Percentiles rank a stretch among this genome's conserved stretches.
phyloP scores from a whole-genome alignment of 164 flowering plant genomes.

The Berberis thunbergii region DNA sequence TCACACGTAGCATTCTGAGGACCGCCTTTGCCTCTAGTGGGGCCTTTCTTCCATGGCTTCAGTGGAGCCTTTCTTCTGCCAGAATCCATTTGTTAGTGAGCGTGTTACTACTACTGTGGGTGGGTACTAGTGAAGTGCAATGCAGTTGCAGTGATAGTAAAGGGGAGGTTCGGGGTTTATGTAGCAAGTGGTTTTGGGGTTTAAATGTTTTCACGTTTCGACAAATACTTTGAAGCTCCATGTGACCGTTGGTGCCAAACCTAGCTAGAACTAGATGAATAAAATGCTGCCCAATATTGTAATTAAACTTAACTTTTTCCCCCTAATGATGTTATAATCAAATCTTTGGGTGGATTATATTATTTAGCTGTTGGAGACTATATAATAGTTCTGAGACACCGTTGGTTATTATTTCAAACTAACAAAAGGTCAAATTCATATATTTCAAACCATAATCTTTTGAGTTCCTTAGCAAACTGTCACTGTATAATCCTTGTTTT shows the following conservation, averaged over 20 bases:
- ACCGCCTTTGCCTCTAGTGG: conserved; percentile 94
- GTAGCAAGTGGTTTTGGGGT: conserved; percentile 37
- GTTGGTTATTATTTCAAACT: no score
- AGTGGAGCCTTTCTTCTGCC: conserved; percentile 33
- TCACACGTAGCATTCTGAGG: conserved; percentile 87
- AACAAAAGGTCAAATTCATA: background rate
- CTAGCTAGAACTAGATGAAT: no score
- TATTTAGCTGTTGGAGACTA: background rate
- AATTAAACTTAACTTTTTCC: background rate
- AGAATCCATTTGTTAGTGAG: conserved; percentile 44
- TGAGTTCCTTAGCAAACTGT: no score
- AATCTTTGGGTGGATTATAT: background rate
- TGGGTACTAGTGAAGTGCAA: conserved; percentile 1
- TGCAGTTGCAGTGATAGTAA: conserved; percentile 5
- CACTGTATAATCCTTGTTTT: no score
- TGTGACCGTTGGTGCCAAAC: conserved; percentile 49
- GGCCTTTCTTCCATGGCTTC: conserved; percentile 97
- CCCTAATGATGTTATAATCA: conserved; percentile 5
- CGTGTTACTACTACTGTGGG: background rate
- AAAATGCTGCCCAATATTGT: no score
- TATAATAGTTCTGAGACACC: background rate
- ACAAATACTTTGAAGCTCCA: conserved; percentile 25
- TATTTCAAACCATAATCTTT: no score
- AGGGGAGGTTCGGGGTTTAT: conserved; percentile 44
- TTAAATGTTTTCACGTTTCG: conserved; percentile 80